Evolutionary conservation across 192 early-diverging fungal genomes (phyloP), one percentile per base, ranked within the genome.

Genomic region (Gaertneriomyces sp.): DNA sequence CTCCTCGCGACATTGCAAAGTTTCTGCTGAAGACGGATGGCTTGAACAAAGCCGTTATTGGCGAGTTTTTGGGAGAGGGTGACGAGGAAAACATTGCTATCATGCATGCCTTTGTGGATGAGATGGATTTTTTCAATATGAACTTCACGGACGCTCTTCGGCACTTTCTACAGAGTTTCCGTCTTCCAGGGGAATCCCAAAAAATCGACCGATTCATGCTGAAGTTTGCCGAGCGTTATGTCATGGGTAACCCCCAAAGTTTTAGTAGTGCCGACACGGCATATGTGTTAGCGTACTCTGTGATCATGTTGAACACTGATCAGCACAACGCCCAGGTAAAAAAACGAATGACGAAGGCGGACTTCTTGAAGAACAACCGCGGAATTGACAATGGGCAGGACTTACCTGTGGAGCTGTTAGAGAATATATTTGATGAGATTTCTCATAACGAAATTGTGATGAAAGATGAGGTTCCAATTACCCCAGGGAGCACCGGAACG

Each of bases 191-290:
- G 40, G 94, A 97, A 75, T 82, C 89, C 25, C 94, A 97, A 70
- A 95, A 95, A 80, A 97, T 97, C 69, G 94, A 97, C 76, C 80
- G 94, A 42, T 95, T 93, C 67, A 97, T 97, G 94, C 81, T 97
- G 12, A 97, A 97, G 76, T 97, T 95, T 80, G 94, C 94, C 41
- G 93, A 95, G 74, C 84, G 92, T 33, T 97, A 89, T 63, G 46
- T 93, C 9, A 86, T 89, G 68, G 89, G 87, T 51, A 94, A 97
- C 61, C 89, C 92, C 2, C 73, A 74, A 4, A 75, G 77, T 0
- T 97, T 97, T 77, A 87, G 88, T 54, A 94, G 91, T 63, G 93
- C 94, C 12, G 93, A 97, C 65, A 91, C 94, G 16, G 91, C 92
- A 1, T 97, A 97, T 63, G 88, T 93, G 42, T 81, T 97, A 33